Evolutionary conservation across 1,139 yeast genomes (phyloP).

Genomic region (Komagataea norvegica): DNA sequence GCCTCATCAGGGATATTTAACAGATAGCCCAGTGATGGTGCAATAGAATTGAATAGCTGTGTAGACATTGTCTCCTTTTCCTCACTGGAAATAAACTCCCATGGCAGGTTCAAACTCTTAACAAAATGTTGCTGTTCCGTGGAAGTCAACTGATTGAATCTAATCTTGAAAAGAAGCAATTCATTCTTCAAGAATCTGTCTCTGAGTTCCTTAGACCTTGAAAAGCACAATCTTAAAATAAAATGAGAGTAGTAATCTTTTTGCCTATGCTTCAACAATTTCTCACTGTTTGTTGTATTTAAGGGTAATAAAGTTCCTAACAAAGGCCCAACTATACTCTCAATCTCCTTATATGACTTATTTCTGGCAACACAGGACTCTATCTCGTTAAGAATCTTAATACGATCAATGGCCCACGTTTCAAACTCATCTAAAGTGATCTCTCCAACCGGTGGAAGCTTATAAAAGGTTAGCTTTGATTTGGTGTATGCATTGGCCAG

Average conservation of each 20-base stretch:
- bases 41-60: constrained; percentile 48
- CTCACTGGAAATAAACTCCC: constrained; percentile 62
- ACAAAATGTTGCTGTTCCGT: constrained; percentile 73
- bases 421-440: constrained; percentile 91
- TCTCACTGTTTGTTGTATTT: constrained; percentile 30
- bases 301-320: constrained; percentile 65
- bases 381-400: constrained; percentile 76
- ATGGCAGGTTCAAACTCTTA: constrained; percentile 53
- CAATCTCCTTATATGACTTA: constrained; percentile 60
- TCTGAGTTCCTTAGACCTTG: constrained; percentile 83
- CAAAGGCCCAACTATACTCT: constrained; percentile 58
- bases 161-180: constrained; percentile 62
- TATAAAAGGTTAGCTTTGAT: constrained; percentile 47
- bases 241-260: constrained; percentile 93
- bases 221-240: constrained; percentile 81
- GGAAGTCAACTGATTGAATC: constrained; percentile 62
- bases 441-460: constrained; percentile 72
- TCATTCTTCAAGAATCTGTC: constrained; percentile 76
- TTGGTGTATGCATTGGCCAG: constrained; percentile 28
- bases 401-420: constrained; percentile 90
- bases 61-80: constrained; percentile 53
- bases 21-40: constrained; percentile 30
- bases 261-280: constrained; percentile 51
- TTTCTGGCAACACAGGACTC: constrained; percentile 71
- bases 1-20: constrained; percentile 31